Evolutionary conservation across 306 rosid genomes (phyloP), one percentile per base, ranked within the genome.

Genomic region (Rosa lucieae): DNA sequence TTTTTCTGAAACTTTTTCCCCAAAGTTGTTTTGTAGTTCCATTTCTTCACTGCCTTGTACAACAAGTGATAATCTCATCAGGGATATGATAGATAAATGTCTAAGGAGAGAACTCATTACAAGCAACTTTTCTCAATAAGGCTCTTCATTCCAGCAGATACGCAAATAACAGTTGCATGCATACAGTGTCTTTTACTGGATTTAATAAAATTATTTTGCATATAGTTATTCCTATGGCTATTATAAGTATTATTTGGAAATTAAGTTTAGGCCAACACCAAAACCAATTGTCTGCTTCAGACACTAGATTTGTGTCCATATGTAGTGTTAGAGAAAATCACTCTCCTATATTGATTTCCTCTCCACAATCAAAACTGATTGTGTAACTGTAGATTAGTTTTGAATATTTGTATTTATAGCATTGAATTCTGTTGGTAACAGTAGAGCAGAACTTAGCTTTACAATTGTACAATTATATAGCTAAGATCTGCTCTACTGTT

Each of bases 1-100:
- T 78, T 58, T 83, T 80, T 78, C 76, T 47, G 17, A 75, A 74
- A 52, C 62, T 72, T 73, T 32, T 65, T 51, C 72, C 14, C 18
- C 52, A 80, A 78, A 78, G 73, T 61, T 59, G 47, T 78, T 53
- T 73, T 69, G 29, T 62, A 10, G 63, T 78, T 35, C 66, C 52
- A 58, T 66, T 80, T 61, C 78, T 85, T 44, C 75, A 75, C 29
- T 44, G 77, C 72, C 4, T 75, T 39, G 39, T 75, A 29, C 42
- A 72, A 10, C 11, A 8, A 49, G 62, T 49, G 43, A 72, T 23
- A 3, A 47, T 4, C 48, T 71, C 47, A 35, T 9, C n/a, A 20
- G 5, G 48, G 48, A 32, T 72, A 32, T 35, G 47, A 52, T 72
- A 29, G 20, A 26, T 72, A 9, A 21, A 58, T 63, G 1, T 32